Percentiles rank a stretch among this genome's conserved stretches.
Evolutionary conservation across 139 green algal genomes (phyloP).

Genomic region (Chlamydomonas incerta): DNA sequence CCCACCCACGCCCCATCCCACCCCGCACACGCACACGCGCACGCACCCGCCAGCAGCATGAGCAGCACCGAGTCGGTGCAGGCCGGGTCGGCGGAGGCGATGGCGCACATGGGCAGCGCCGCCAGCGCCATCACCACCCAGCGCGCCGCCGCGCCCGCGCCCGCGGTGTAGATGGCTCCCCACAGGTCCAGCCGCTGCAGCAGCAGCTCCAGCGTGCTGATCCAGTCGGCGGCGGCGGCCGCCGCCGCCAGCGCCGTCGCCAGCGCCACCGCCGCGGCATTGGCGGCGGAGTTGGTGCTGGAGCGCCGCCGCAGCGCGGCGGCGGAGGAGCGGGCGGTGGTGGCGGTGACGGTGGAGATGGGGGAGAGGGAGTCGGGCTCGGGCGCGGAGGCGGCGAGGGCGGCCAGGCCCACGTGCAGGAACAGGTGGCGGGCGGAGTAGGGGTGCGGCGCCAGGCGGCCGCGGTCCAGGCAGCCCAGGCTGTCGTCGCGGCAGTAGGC

Average conservation of each 20-base stretch:
- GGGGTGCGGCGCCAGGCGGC: neutral
- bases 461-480: slow-evolving; percentile 24
- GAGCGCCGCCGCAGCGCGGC: neutral
- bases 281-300: neutral
- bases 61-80: neutral
- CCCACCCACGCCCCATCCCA: too few relatives aligned
- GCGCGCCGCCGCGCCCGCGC: neutral
- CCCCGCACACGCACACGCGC: too few relatives aligned
- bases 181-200: slow-evolving; percentile 38
- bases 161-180: slow-evolving; percentile 23
- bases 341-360: slow-evolving; percentile 1
- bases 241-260: slow-evolving; percentile 4
- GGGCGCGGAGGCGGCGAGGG: slow-evolving; percentile 3
- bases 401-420: slow-evolving; percentile 25
- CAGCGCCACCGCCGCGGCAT: neutral
- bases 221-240: slow-evolving; percentile 17
- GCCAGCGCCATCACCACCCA: slow-evolving; percentile 28
- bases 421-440: slow-evolving; percentile 29
- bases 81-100: slow-evolving; percentile 5
- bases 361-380: neutral
- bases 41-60: neutral
- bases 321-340: neutral
- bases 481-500: slow-evolving; percentile 16
- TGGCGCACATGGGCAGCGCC: neutral
- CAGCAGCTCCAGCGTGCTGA: slow-evolving; percentile 22